Evolutionary conservation across 2,329 filamentous ascomycete genomes (phyloP), one percentile per base, ranked within the genome.

Genomic region (Talaromyces sp.): DNA sequence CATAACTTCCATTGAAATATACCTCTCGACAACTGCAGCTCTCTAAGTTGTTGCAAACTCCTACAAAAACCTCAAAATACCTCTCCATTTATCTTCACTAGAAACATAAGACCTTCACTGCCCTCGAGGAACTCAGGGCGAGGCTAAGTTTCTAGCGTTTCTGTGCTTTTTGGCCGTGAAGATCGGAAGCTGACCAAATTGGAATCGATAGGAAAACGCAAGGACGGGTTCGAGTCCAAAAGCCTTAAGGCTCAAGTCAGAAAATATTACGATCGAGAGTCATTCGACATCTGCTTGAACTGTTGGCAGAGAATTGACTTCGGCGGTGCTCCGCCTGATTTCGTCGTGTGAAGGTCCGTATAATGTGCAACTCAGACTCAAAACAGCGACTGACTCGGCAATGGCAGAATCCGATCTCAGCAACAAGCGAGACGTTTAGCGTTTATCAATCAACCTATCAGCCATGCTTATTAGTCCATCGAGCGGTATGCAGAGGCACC

Each of bases 391-490:
- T 22, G 39, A 37, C 37, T 7, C 13, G 27, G n/a, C 3, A 19
- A 10, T 62, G 22, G 24, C 37, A 63, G 61, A 27, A 14, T 43
- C 13, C 35, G 39, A 57, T 43, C 11, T 63, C 16, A 57, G 19
- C 41, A 24, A 47, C 39, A 24, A 62, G 35, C 24, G 39, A 54
- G 47, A 39, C 60, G 60, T 54, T 43, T 50, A 41, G 6, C 22
- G 19, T 54, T 57, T 48, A 47, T 39, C 50, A 35, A 45, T 13
- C 19, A 52, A n/a, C 33, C 35, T 60, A 64, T 52, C 65, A 82
- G 86, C 83, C 81, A 93, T 93, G 91, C 88, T 93, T 88, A 90
- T 90, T 82, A 88, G 89, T 83, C 83, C 87, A 77, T 83, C 86
- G 75, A 87, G 84, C 81, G 88, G 84, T 83, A 87, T 92, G 83